A percentile compares a stretch with the other conserved stretches of the same genome.
phyloP scores from a whole-genome alignment of 768 basidiomycete genomes.

The Russula vinacea region DNA sequence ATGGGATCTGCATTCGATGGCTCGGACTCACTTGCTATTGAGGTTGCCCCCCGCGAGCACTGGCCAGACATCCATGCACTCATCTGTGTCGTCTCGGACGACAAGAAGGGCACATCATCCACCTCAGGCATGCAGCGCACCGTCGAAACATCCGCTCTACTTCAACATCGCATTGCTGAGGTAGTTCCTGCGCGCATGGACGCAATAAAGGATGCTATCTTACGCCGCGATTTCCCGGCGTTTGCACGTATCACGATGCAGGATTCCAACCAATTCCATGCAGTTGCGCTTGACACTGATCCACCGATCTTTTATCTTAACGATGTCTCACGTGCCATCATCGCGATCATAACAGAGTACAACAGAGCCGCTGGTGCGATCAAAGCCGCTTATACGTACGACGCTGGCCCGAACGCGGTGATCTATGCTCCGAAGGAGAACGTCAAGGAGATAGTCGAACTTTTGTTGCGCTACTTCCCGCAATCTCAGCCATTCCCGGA shows the following conservation, averaged over 20 bases:
- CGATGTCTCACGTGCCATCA: constrained; percentile 93
- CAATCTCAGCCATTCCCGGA: constrained; percentile 75
- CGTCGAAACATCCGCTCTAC: constrained; percentile 83
- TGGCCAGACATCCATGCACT: constrained; percentile 97
- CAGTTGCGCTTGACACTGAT: constrained; percentile 92
- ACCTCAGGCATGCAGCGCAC: constrained; percentile 98
- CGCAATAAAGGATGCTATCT: constrained; percentile 77
- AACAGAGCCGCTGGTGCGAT: constrained; percentile 73
- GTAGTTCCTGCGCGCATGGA: constrained; percentile 89
- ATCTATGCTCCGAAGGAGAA: constrained; percentile 83
- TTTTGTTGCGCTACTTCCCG: constrained; percentile 85
- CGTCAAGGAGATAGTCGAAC: constrained; percentile 69
- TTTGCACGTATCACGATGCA: constrained; percentile 94
- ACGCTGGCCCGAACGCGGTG: constrained; percentile 98
- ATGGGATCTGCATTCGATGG: constrained; percentile 66
- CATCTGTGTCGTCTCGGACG: constrained; percentile 94
- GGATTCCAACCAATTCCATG: constrained; percentile 99
- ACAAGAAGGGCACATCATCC: constrained; percentile 93
- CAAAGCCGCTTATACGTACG: constrained; percentile 97
- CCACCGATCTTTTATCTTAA: constrained; percentile 99
- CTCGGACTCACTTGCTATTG: constrained; percentile 80
- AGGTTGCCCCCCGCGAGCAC: constrained; percentile 79
- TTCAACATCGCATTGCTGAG: constrained; percentile 81
- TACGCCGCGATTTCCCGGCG: constrained; percentile 71
- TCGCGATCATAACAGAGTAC: constrained; percentile 85